Percentiles rank a stretch among this genome's conserved stretches.
phyloP scores from a whole-genome alignment of 352 stramenopile genomes.

The Discostella stelligera region DNA sequence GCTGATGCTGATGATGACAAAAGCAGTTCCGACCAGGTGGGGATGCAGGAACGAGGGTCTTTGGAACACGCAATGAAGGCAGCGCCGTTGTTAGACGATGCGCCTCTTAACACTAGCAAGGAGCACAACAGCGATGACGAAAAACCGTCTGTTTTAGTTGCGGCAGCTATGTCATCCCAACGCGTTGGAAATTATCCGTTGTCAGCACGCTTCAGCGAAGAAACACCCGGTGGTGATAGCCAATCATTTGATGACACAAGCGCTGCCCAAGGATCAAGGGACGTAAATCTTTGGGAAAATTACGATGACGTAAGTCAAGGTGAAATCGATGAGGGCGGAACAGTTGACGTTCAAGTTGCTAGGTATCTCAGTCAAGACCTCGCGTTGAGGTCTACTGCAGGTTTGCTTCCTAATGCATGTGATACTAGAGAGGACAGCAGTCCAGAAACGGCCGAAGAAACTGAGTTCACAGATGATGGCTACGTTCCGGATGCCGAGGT shows the following conservation, averaged over 20 bases:
- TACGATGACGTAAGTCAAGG: constrained; percentile 31
- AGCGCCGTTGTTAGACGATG: constrained; percentile 4
- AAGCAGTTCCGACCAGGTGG: constrained; percentile 16
- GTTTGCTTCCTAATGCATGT: constrained; percentile 19
- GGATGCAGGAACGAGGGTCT: constrained; percentile 26
- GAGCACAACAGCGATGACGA: constrained; percentile 11
- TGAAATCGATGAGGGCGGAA: constrained; percentile 13
- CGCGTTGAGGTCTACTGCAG: constrained; percentile 7
- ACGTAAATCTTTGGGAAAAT: constrained; percentile 40
- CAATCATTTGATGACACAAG: constrained; percentile 44
- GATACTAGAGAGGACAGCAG: constrained; percentile 39
- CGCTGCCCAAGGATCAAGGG: constrained; percentile 17
- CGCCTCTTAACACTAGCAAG: neutral
- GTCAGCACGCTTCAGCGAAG: constrained; percentile 4
- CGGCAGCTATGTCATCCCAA: constrained; percentile 49
- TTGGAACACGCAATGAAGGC: constrained; percentile 25
- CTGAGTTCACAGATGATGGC: constrained; percentile 31
- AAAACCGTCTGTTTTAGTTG: constrained; percentile 47
- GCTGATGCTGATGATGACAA: constrained; percentile 48
- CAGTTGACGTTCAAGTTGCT: constrained; percentile 22
- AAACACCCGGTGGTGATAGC: constrained; percentile 5
- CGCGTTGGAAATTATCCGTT: constrained; percentile 19
- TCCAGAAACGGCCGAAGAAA: constrained; percentile 10
- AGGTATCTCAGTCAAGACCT: constrained; percentile 24
- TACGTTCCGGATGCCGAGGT: constrained; percentile 32